Conservation (phyloP, 2,329 filamentous ascomycete species). For the Aspergillus ustus region DNA sequence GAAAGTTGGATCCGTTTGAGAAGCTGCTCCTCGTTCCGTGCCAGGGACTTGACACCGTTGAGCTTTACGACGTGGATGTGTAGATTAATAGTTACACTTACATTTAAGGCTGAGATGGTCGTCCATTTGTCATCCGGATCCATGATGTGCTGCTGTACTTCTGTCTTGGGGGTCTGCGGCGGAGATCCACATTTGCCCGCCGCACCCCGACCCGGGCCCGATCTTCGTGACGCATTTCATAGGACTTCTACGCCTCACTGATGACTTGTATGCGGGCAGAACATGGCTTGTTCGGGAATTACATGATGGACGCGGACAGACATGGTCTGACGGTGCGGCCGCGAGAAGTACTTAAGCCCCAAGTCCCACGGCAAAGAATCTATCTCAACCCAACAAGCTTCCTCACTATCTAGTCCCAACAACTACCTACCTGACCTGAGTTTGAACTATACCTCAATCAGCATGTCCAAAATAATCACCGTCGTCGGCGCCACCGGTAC, state of each 20-base stretch:
- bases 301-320: background rate
- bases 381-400: background rate
- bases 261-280: background rate
- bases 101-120: background rate
- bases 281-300: background rate
- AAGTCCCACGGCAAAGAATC: background rate
- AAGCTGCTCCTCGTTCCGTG: constrained; percentile 13
- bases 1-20: constrained; percentile 7
- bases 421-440: background rate
- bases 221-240: background rate
- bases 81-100: background rate
- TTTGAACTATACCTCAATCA: background rate
- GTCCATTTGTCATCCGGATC: background rate
- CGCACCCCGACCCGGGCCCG: background rate
- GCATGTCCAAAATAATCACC: constrained; percentile 28
- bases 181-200: constrained; percentile 9
- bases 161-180: background rate
- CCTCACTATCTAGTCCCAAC: background rate
- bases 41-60: constrained; percentile 5
- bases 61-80: background rate
- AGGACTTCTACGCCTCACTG: too few species aligned
- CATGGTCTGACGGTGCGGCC: background rate
- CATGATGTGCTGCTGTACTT: background rate
- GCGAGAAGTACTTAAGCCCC: background rate
- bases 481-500: constrained; percentile 8